Conservation (phyloP, 2,329 filamentous ascomycete genomes). For the Cordyceps sp. region DNA sequence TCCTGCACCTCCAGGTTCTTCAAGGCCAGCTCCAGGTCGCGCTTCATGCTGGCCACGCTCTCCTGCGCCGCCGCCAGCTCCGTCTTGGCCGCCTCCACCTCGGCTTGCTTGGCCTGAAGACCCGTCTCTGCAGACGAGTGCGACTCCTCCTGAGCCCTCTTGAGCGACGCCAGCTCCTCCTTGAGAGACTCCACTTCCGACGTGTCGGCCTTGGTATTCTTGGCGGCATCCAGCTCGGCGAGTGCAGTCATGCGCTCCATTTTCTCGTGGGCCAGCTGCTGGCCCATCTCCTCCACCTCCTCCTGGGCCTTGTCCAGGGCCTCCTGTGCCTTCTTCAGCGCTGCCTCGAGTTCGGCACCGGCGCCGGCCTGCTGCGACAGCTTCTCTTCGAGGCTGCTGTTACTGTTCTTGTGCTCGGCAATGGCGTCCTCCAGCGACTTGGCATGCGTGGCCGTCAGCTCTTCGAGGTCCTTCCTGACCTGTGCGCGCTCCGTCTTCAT, state of each 20-base stretch:
- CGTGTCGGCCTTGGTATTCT: slow-evolving; percentile 38
- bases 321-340: slow-evolving; percentile 21
- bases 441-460: slow-evolving; percentile 18
- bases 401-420: slow-evolving; percentile 19
- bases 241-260: slow-evolving; percentile 42
- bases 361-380: slow-evolving; percentile 18
- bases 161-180: slow-evolving; percentile 29
- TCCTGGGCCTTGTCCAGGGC: slow-evolving; percentile 26
- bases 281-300: slow-evolving; percentile 32
- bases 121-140: slow-evolving; percentile 16
- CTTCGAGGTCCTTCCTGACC: slow-evolving; percentile 26
- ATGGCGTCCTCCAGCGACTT: slow-evolving; percentile 23
- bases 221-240: slow-evolving; percentile 42
- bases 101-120: slow-evolving; percentile 17
- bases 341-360: slow-evolving; percentile 17
- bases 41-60: slow-evolving; percentile 8
- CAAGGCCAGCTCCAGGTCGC: slow-evolving; percentile 29
- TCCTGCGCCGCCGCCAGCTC: slow-evolving; percentile 11
- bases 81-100: slow-evolving; percentile 16
- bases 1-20: slow-evolving; percentile 37
- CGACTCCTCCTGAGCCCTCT: slow-evolving; percentile 27
- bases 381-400: slow-evolving; percentile 16
- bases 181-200: slow-evolving; percentile 34
- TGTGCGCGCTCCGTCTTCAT: slow-evolving; percentile 21
- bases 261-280: slow-evolving; percentile 40